A percentile compares a stretch with the other conserved stretches of the same genome.
phyloP scores from a whole-genome alignment of 306 rosid genomes.

The Castanea mollissima region DNA sequence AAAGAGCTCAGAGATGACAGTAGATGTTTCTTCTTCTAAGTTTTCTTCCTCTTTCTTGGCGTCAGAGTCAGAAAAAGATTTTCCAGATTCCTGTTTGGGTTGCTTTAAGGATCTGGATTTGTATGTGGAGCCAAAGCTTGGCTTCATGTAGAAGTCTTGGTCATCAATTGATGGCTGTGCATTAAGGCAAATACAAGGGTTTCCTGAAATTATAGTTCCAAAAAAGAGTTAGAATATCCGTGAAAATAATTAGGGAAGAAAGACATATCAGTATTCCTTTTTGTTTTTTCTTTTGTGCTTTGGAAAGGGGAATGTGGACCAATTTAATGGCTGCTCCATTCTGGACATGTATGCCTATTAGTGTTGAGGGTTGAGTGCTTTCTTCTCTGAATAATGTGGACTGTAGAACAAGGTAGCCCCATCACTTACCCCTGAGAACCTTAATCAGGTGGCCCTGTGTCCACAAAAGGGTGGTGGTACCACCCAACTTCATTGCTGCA shows the following conservation, averaged over 20 bases:
- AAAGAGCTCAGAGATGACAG: conserved; percentile 57
- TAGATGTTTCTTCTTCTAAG: conserved; percentile 39
- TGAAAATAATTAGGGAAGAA: conserved; percentile 25
- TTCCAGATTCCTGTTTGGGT: conserved; percentile 40
- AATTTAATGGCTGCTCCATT: conserved; percentile 15
- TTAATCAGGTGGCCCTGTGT: conserved; percentile 12
- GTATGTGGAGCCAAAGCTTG: conserved; percentile 36
- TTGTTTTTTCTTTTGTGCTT: conserved; percentile 17
- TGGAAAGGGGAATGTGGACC: conserved; percentile 20
- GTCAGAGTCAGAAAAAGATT: conserved; percentile 31
- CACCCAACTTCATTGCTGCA: neutral
- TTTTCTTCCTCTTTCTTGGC: conserved; percentile 32
- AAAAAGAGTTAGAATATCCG: conserved; percentile 22
- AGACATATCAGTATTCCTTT: conserved; percentile 11
- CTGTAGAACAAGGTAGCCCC: conserved; percentile 7
- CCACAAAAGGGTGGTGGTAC: neutral
- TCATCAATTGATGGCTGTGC: conserved; percentile 55
- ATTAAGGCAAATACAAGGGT: conserved; percentile 57
- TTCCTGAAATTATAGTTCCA: conserved; percentile 56
- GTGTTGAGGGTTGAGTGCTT: neutral
- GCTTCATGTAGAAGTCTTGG: conserved; percentile 44
- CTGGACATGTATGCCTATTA: neutral
- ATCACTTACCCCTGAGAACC: neutral
- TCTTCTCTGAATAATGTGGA: conserved; percentile 17
- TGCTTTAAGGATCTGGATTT: conserved; percentile 36